Evolutionary conservation across 306 rosid species (phyloP), one percentile per base, ranked within the genome.

Genomic region (Fragaria nilgerrensis): DNA sequence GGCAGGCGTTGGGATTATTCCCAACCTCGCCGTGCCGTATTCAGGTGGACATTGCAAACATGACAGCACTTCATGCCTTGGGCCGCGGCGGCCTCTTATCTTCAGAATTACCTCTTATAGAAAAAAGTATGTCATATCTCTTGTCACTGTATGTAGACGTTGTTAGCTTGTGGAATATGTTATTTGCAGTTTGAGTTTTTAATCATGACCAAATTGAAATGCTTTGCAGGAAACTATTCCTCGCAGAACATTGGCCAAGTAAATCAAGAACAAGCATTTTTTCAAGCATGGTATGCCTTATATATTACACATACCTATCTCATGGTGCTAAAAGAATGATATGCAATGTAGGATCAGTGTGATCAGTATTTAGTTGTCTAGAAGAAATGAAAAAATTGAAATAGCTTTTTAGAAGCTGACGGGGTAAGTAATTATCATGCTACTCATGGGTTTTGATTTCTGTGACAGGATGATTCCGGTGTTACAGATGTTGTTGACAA

Each of bases 401-500:
- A 1, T 62, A 29, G 82, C 67, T 44, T 41, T 41, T 50, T 7
- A 10, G 22, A 52, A 7, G 37, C 58, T 13, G 12, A 73, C 55
- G 29, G 32, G 25, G 59, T 71, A 48, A 48, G 37, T 27, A 27
- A 27, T 27, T 27, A 27, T 27, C 27, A 29, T 29, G 32, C 32
- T 80, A 86, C 77, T 82, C 59, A 77, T 76, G 79, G 81, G 37
- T 85, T 53, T 82, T 86, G 76, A 77, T 79, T 85, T 75, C 70
- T 22, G 32, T 77, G 77, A 77, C 93, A 90, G 96, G 87, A 81
- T 69, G 87, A 85, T 79, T 85, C 91, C 37, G 77, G 68, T 73
- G 87, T 85, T 76, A 68, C 86, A 13, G 86, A 88, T 48, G 50
- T 80, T 75, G 84, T 62, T 77, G 81, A 49, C 59, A 89, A 74